Conservation (phyloP, 2,329 filamentous ascomycete species). For the Fusarium tjaetaba region DNA sequence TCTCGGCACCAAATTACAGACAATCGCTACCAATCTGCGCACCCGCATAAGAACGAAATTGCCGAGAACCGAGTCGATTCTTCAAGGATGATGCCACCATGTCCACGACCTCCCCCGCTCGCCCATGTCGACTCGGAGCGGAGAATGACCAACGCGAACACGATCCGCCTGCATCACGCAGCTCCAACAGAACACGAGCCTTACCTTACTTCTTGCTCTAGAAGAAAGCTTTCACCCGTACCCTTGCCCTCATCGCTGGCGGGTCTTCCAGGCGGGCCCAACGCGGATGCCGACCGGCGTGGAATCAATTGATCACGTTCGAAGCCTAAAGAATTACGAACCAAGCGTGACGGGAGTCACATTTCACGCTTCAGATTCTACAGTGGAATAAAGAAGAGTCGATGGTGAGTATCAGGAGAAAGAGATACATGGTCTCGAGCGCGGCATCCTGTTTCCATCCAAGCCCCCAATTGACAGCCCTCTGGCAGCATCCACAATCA, state of each 20-base stretch:
- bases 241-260: too few species aligned
- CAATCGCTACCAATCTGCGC: not conserved
- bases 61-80: not conserved
- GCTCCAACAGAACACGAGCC: not conserved
- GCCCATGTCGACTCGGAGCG: not conserved
- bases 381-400: accelerated
- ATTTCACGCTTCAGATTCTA: accelerated
- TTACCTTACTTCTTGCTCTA: accelerated
- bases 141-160: not conserved
- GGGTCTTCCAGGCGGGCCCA: not conserved
- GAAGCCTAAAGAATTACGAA: not conserved
- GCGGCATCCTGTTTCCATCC: accelerated
- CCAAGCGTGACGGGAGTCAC: not conserved
- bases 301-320: not conserved
- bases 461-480: not conserved
- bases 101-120: not conserved
- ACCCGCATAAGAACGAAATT: too few species aligned
- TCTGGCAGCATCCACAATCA: not conserved
- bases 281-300: not conserved
- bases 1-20: not conserved
- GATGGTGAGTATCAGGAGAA: not conserved
- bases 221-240: not conserved
- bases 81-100: not conserved
- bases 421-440: accelerated
- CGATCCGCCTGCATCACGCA: not conserved